Conservation (phyloP, 2,329 filamentous ascomycete species). For the Pseudogymnoascus sp. region DNA sequence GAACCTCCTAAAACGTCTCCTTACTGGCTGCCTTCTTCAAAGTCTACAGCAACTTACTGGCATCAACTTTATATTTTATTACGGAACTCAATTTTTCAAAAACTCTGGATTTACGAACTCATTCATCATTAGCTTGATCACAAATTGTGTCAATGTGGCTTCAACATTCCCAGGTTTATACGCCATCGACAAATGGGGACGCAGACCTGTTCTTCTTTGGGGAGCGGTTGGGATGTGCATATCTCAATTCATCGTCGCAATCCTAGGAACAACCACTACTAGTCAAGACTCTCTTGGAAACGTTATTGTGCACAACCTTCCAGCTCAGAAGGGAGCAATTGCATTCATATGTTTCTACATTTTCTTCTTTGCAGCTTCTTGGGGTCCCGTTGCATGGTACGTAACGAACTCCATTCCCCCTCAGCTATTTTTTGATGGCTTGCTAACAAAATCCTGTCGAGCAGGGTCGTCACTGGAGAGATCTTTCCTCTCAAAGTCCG, state of each 20-base stretch:
- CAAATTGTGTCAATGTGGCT: constrained; percentile 67
- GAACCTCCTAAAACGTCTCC: constrained; percentile 59
- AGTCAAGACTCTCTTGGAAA: constrained; percentile 41
- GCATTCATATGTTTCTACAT: constrained; percentile 63
- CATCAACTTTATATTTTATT: constrained; percentile 72
- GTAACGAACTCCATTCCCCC: not conserved
- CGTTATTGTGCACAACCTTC: constrained; percentile 42
- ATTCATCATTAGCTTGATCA: constrained; percentile 65
- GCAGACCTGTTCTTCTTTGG: constrained; percentile 63
- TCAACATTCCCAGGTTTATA: constrained; percentile 67
- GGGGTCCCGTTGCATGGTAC: constrained; percentile 65
- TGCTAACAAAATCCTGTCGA: constrained; percentile 14
- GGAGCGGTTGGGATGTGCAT: constrained; percentile 68
- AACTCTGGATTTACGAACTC: constrained; percentile 52
- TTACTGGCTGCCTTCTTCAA: constrained; percentile 67
- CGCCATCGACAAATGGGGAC: constrained; percentile 69
- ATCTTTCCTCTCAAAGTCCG: constrained; percentile 64
- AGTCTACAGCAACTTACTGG: constrained; percentile 72
- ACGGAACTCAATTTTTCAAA: constrained; percentile 64
- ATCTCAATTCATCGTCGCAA: constrained; percentile 58
- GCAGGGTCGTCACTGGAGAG: constrained; percentile 64
- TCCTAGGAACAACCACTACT: constrained; percentile 50
- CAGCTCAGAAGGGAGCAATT: constrained; percentile 50
- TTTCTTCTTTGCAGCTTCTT: constrained; percentile 72
- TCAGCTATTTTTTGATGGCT: not conserved